Percentiles rank a stretch among this genome's conserved stretches.
Evolutionary conservation across 192 early-diverging fungal genomes (phyloP).

Genomic region (Gaertneriomyces semiglobifer): DNA sequence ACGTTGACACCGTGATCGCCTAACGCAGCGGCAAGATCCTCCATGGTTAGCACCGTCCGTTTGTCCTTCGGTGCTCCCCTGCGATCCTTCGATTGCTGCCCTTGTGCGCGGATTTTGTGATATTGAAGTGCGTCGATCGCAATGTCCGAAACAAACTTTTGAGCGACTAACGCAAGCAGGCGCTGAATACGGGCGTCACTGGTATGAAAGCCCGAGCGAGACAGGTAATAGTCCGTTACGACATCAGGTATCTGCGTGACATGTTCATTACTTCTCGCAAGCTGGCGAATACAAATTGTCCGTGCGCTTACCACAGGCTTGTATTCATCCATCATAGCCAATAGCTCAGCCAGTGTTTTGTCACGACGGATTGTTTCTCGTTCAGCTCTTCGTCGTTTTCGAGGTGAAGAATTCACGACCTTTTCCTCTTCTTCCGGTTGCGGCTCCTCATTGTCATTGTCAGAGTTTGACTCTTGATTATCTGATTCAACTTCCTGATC

Average conservation of each 20-base stretch:
- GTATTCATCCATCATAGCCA: constrained; percentile 84
- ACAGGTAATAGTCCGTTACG: constrained; percentile 88
- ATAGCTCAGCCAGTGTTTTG: constrained; percentile 75
- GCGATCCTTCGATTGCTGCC: constrained; percentile 56
- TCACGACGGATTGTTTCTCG: constrained; percentile 61
- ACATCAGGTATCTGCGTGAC: constrained; percentile 77
- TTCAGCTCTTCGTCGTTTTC: constrained; percentile 38
- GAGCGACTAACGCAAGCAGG: constrained; percentile 73
- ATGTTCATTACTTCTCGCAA: background rate
- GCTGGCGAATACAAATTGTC: background rate
- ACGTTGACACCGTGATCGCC: constrained; percentile 92
- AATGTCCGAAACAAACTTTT: constrained; percentile 84
- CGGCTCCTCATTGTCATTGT: constrained; percentile 10
- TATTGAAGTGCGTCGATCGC: constrained; percentile 83
- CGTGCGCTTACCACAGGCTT: constrained; percentile 66
- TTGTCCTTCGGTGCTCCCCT: constrained; percentile 47
- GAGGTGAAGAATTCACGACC: constrained; percentile 19
- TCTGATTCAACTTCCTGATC: background rate
- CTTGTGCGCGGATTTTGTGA: constrained; percentile 71
- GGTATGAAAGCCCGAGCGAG: constrained; percentile 72
- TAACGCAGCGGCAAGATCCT: constrained; percentile 85
- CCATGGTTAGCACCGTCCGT: constrained; percentile 82
- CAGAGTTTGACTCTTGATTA: constrained; percentile 13
- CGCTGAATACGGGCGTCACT: constrained; percentile 76
- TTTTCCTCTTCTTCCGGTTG: constrained; percentile 26